Base-by-base conservation (phyloP, 306 rosid species). In the Malus asiatica region DNA sequence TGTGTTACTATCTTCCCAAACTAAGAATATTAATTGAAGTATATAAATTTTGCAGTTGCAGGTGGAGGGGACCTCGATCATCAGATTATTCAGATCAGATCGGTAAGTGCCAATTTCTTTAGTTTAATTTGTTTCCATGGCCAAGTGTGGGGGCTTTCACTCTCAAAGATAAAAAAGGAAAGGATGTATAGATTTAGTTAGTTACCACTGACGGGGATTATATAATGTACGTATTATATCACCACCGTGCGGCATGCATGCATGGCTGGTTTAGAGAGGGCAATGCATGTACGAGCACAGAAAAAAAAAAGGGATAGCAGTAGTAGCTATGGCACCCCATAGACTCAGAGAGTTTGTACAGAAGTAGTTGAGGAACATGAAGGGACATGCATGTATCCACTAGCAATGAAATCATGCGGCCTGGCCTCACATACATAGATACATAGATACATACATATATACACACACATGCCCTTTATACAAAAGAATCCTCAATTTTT, bases 131-230 rank as follows among this genome's bases (percentile, higher is more conserved):
- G 55, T 48, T 74, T 25, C 55, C 52, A 52, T 33, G 32, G 58
- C 40, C 57, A 33, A 25, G 30, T 22, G 19, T 66, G 46, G 44
- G 60, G 52, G 75, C 55, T 59, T 68, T 42, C 64, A 23, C 33
- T 77, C 44, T 69, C 59, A 52, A 51, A 68, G 68, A 33, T 71
- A 25, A 32, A 63, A 77, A 40, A 66, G 60, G 8, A 75, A 62
- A 69, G 66, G 57, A 7, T 70, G 22, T 44, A 53, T 44, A 62
- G 25, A 57, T 71, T 74, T 52, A 64, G 67, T 65, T 23, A 70
- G 29, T 18, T 45, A 22, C 20, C 73, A 53, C 0, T 48, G 55
- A 9, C 46, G 83, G 80, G 83, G 83, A 65, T 80, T 78, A 75
- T 57, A 2, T 60, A 48, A 48, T 1, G 5, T 4, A 13, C 8